Percentiles rank a stretch among this genome's conserved stretches.
phyloP scores from a whole-genome alignment of 768 basidiomycete genomes.

The Amanita rimosa region DNA sequence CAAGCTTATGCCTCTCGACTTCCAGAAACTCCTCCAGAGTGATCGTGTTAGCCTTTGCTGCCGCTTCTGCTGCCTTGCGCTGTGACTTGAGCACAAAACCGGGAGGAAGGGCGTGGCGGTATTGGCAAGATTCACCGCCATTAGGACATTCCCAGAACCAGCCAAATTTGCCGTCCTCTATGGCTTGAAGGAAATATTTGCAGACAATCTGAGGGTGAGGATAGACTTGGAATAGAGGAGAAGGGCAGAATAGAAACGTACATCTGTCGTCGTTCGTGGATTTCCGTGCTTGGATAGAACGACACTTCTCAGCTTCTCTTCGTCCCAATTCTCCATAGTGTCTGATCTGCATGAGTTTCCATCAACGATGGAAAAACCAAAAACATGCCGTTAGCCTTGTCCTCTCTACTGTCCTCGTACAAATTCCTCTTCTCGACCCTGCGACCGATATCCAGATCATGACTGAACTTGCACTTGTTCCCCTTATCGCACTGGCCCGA shows the following conservation, averaged over 20 bases:
- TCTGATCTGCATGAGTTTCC: conserved; percentile 34
- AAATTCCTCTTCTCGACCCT: conserved; percentile 95
- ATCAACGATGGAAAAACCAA: neutral
- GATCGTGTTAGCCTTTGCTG: conserved; percentile 80
- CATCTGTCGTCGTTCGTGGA: conserved; percentile 86
- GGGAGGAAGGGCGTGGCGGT: conserved; percentile 90
- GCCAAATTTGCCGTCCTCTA: conserved; percentile 86
- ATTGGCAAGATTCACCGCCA: conserved; percentile 73
- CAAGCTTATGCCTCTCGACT: conserved; percentile 96
- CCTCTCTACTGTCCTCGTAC: conserved; percentile 81
- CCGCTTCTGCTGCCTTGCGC: conserved; percentile 84
- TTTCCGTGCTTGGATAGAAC: conserved; percentile 84
- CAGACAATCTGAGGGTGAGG: conserved; percentile 73
- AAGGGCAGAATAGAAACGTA: conserved; percentile 19
- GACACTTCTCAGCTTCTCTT: conserved; percentile 84
- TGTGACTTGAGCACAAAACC: conserved; percentile 95
- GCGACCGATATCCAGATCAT: conserved; percentile 78
- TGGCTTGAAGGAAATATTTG: conserved; percentile 94
- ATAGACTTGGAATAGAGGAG: neutral
- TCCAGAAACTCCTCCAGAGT: conserved; percentile 96
- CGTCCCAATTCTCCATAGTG: conserved; percentile 98
- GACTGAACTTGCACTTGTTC: conserved; percentile 93
- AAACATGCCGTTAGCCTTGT: conserved; percentile 58
- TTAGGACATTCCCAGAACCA: conserved; percentile 98
- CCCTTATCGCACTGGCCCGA: conserved; percentile 92